Evolutionary conservation across 2,329 filamentous ascomycete species (phyloP), one percentile per base, ranked within the genome.

Genomic region (Beauveria brongniartii): DNA sequence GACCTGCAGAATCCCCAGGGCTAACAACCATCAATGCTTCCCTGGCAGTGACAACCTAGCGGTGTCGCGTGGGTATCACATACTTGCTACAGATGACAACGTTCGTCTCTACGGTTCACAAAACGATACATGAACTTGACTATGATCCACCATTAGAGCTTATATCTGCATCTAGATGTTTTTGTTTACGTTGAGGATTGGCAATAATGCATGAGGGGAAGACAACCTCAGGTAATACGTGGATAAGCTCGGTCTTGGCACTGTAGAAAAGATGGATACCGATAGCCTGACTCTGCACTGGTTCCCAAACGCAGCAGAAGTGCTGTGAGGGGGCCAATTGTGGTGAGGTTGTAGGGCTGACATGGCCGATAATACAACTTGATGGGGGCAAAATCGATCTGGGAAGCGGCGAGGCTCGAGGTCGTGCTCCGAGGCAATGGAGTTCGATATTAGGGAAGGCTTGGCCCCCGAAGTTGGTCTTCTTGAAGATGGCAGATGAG

Each of bases 331-430:
- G 46, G 55, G 55, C 30, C 28, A 40, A 50, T 48, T 9, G 44
- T n/a, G n/a, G 3, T 51, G 1, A 51, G 16, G 2, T 43, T 10
- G 41, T 50, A 58, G 44, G 55, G 55, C 55, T 58, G 54, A 28
- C 34, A 28, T 3, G 54, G 26, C 28, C 55, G 55, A 26, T 43
- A 24, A 14, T 41, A 46, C 22, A 20, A 43, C 30, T n/a, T 50
- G 44, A 58, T 41, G 55, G 55, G 55, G 55, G 46, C 55, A 58
- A 5, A 50, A 58, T 58, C 55, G 55, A 43, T 46, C 44, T 22
- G 12, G 55, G 18, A 40, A 28, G 8, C 34, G 20, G 22, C 20
- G 46, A 58, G 55, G 55, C 46, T 51, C 16, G 22, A 22, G 28
- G 22, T 22, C 8, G 28, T 43, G 44, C 41, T 50, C 46, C 41